These are phyloP conservation scores for Botryotinia calthae DNA, from an alignment of 2,329 filamentous ascomycete species.

Conservation along the genomic window DNA sequence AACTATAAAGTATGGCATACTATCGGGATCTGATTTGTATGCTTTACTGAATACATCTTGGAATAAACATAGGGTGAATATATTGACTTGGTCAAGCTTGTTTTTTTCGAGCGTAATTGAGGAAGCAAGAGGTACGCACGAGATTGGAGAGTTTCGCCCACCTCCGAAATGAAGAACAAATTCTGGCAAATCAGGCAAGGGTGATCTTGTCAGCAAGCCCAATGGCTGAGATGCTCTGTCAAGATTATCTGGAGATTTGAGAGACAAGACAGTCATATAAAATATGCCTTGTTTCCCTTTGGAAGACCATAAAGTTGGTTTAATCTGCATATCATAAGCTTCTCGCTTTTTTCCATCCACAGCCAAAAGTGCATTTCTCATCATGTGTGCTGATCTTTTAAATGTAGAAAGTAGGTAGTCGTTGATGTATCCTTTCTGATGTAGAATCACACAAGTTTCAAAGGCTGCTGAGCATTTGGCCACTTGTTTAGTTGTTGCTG, in stretches of 20 bases:
- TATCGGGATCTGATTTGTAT: conserved; percentile 61
- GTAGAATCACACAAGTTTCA: conserved; percentile 70
- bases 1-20: conserved; percentile 81
- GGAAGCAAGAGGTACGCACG: conserved; percentile 46
- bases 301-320: conserved; percentile 70
- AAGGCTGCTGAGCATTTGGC: conserved; percentile 91
- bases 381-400: conserved; percentile 67
- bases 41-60: conserved; percentile 85
- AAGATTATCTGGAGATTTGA: conserved; percentile 56
- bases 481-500: conserved; percentile 66
- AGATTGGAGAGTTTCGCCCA: conserved; percentile 57
- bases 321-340: conserved; percentile 73
- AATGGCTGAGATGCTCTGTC: conserved; percentile 61
- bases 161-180: conserved; percentile 73
- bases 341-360: conserved; percentile 74
- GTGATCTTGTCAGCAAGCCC: conserved; percentile 65
- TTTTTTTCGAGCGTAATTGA: conserved; percentile 46
- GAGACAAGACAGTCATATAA: conserved; percentile 59
- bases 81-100: conserved; percentile 56
- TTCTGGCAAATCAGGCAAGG: conserved; percentile 60
- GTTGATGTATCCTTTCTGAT: conserved; percentile 66
- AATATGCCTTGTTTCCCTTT: conserved; percentile 52
- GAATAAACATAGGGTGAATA: conserved; percentile 75
- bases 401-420: conserved; percentile 72
- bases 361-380: conserved; percentile 84